A percentile compares a stretch with the other conserved stretches of the same genome.
These are phyloP conservation scores for Populus euphratica DNA, from an alignment of 345 rosid genomes.

Conservation along the genomic window DNA sequence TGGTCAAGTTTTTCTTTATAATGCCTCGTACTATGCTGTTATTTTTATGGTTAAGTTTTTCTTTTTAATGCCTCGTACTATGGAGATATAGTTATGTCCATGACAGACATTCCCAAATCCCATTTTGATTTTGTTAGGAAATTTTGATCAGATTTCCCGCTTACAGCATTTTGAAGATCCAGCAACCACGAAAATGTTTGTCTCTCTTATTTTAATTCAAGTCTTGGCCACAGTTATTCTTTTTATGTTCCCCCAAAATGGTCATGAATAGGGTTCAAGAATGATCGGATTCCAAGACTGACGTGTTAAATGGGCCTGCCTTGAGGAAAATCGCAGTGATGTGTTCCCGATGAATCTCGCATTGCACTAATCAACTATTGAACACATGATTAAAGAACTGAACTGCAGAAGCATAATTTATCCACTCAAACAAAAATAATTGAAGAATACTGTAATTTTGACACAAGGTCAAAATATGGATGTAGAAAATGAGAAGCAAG, in stretches of 20 bases:
- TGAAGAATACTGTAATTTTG: slow-evolving; percentile 3
- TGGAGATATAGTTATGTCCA: too few relatives aligned
- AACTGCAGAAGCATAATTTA: slow-evolving; percentile 1
- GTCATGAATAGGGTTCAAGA: neutral
- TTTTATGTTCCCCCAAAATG: neutral
- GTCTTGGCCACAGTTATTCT: neutral
- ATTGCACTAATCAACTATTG: neutral
- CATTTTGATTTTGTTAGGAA: neutral
- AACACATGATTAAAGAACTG: neutral
- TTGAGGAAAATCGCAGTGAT: neutral
- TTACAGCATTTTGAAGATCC: neutral
- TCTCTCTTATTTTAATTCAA: neutral
- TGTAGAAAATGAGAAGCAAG: neutral
- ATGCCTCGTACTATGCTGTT: neutral
- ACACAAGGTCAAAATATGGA: neutral
- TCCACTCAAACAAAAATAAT: slow-evolving; percentile 1
- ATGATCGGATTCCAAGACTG: neutral
- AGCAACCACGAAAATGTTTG: neutral
- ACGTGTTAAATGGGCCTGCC: neutral
- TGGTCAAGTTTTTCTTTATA: too few relatives aligned
- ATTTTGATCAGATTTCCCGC: neutral
- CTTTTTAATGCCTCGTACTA: neutral
- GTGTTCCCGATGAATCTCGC: neutral
- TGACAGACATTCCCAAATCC: too few relatives aligned
- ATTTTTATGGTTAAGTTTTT: neutral